Base-by-base conservation (phyloP, 202 grass and related monocot genomes). In the Hordeum pubiflorum region DNA sequence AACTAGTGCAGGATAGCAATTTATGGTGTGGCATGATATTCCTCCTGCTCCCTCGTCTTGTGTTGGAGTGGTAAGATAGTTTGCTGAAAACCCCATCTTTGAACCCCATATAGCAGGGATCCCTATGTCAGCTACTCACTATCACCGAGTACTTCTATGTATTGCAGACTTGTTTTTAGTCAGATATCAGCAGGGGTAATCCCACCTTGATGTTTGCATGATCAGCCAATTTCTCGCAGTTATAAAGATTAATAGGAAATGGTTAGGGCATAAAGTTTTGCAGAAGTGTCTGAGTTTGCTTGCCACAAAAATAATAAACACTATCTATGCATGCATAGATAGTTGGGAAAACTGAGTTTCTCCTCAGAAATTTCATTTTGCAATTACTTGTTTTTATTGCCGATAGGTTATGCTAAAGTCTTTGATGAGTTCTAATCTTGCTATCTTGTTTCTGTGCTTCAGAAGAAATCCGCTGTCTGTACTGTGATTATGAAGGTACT, bases 401-500 rank as follows among this genome's bases (percentile, higher is more conserved):
- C 5, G 9, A 34, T 12, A 55, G 29, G 4, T 55, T 22, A 57
- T 57, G 27, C 9, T 36, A 20, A 31, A 36, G 31, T 7, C 18
- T 34, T 74, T 56, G 17, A 56, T 22, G 29, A 2, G 5, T 56
- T 7, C 26, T 74, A 56, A 74, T 56, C 18, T 55, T 10, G 5
- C 5, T 55, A 22, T 36, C 71, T 36, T 22, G 5, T 66, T 66
- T 68, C 10, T 68, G 17, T 22, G 36, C 39, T 33, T 36, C 43
- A 79, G 77, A 68, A 18, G 43, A 64, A 52, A 21, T 79, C 15
- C 77, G 76, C 10, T 79, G 62, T 20, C 31, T 79, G 7, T 79
- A 79, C 77, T 79, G 77, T 3, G 77, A 79, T 54, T 36, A 37
- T 11, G 21, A 10, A n/a, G 43, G 77, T 18, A 55, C 64, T 17